phyloP scores from a whole-genome alignment of 805 yeast genomes.

The Sugiyamaella floridensis region DNA sequence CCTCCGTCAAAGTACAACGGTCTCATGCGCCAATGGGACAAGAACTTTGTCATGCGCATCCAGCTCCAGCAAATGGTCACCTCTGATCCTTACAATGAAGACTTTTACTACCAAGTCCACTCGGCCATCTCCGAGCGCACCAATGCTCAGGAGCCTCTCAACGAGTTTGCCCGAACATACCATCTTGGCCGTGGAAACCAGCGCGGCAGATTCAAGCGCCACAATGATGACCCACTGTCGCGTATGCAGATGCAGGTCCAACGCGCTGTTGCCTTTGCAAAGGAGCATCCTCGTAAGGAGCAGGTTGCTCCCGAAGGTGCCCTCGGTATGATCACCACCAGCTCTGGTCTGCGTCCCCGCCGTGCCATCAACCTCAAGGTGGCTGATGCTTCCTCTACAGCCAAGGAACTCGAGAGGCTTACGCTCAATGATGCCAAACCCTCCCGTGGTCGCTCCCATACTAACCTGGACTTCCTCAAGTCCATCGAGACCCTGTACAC shows the following conservation, averaged over 20 bases:
- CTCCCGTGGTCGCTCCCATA: constrained; percentile 25
- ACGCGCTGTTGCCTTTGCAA: constrained; percentile 91
- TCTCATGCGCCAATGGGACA: constrained; percentile 94
- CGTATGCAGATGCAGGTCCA: constrained; percentile 98
- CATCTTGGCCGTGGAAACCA: constrained; percentile 87
- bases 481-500: constrained; percentile 74
- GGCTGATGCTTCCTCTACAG: constrained; percentile 2
- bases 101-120: constrained; percentile 90
- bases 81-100: constrained; percentile 95
- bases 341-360: constrained; percentile 80
- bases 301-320: constrained; percentile 75
- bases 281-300: constrained; percentile 64
- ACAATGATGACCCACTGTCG: constrained; percentile 73
- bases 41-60: constrained; percentile 88
- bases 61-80: constrained; percentile 94
- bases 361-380: constrained; percentile 55
- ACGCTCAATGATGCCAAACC: constrained; percentile 3
- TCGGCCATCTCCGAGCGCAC: constrained; percentile 61
- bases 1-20: constrained; percentile 73
- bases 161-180: constrained; percentile 87
- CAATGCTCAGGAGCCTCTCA: constrained; percentile 50
- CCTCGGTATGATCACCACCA: constrained; percentile 74
- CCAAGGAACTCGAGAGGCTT: constrained; percentile 10
- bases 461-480: constrained; percentile 47
- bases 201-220: constrained; percentile 35